Conservation (phyloP, 345 rosid genomes). For the Aquilaria sinensis region DNA sequence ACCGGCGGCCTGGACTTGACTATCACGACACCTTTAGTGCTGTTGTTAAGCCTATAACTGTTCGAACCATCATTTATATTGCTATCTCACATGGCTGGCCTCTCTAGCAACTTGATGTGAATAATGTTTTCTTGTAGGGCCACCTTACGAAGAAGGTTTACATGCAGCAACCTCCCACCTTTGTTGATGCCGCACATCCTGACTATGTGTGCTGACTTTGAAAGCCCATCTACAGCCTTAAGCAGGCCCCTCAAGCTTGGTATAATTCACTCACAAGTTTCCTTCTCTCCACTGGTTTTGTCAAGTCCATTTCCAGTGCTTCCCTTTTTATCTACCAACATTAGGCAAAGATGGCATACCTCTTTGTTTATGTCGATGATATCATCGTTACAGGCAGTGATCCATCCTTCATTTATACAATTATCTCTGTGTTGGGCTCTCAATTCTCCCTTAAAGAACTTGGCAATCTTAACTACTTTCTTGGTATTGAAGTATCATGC, state of each 20-base stretch:
- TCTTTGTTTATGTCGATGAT: background rate
- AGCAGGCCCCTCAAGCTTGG: background rate
- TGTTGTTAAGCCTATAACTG: background rate
- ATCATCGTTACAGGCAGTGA: background rate
- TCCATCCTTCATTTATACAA: no score
- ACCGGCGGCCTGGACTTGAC: background rate
- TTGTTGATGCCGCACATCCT: background rate
- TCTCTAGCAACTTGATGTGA: background rate
- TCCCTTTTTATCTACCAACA: background rate
- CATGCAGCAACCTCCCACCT: background rate
- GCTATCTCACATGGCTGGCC: background rate
- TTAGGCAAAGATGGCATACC: background rate
- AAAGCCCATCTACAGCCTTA: background rate
- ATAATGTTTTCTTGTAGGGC: background rate
- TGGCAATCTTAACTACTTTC: background rate
- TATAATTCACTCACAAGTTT: background rate
- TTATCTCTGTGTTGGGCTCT: background rate
- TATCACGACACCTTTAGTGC: constrained; percentile 6
- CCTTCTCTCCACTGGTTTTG: background rate
- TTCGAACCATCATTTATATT: background rate
- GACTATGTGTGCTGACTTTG: background rate
- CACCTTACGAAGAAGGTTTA: background rate
- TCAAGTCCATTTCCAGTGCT: background rate
- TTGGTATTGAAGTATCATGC: background rate
- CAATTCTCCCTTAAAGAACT: background rate